phyloP scores from a whole-genome alignment of 2,329 filamentous ascomycete genomes.

The Fusarium sp. region DNA sequence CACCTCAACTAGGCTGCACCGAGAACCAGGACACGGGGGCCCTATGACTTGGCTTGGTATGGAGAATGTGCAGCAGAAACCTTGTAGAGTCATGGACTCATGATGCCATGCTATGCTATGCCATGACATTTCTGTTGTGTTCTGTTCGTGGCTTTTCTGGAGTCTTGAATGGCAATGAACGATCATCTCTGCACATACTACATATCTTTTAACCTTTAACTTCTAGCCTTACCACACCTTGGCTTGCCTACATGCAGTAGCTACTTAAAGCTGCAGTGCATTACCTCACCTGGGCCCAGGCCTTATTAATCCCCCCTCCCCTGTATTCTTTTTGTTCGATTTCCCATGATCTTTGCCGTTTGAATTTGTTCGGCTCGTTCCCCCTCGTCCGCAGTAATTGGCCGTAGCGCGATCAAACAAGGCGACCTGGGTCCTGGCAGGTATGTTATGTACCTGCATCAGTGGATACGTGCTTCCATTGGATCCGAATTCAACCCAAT shows the following conservation, averaged over 20 bases:
- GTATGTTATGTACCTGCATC: slow-evolving; percentile 40
- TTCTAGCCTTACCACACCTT: slow-evolving; percentile 24
- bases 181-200: background rate
- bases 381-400: slow-evolving; percentile 35
- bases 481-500: background rate
- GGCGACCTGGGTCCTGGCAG: slow-evolving; percentile 8
- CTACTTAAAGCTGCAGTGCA: slow-evolving; percentile 4
- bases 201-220: slow-evolving; percentile 10
- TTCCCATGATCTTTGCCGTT: slow-evolving; percentile 29
- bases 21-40: slow-evolving; percentile 49
- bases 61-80: background rate
- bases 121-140: slow-evolving; percentile 23
- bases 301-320: slow-evolving; percentile 32
- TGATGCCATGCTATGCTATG: slow-evolving; percentile 36
- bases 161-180: background rate
- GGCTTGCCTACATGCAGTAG: background rate
- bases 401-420: slow-evolving; percentile 48
- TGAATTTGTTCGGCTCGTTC: slow-evolving; percentile 32
- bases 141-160: slow-evolving; percentile 11
- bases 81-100: background rate
- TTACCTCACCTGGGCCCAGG: slow-evolving; percentile 27
- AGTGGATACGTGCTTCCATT: slow-evolving; percentile 43
- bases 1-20: slow-evolving; percentile 40
- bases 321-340: slow-evolving; percentile 4
- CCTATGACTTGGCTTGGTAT: slow-evolving; percentile 9